Evolutionary conservation across 371 early-diverging fungal genomes (phyloP), one percentile per base, ranked within the genome.

Genomic region (Mortierella sp.): DNA sequence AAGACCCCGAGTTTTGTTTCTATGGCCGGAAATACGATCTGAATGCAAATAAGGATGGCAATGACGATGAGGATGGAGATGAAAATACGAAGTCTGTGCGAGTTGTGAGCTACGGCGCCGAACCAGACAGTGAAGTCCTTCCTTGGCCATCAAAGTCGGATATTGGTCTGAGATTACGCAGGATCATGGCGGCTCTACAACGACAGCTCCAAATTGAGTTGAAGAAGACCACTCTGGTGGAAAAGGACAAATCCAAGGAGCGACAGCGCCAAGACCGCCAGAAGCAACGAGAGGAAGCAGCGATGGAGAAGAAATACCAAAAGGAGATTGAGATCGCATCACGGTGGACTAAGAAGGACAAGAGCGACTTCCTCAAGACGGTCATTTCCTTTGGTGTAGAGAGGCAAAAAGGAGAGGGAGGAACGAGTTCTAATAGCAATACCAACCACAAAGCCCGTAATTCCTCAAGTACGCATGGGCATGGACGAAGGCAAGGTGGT

Each of bases 311-410:
- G 50, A 75, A 72, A 51, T 30, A 81, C 47, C 66, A 82, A 3
- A 79, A 74, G 30, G 68, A 70, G 57, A 66, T 67, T 51, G 83
- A 83, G 62, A 66, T 74, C 4, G 74, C 85, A 11, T 75, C 81
- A 47, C 84, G 89, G 23, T 87, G 91, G 84, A 84, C 85, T 19
- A 91, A 91, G 76, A 85, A 87, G 62, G 87, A 88, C 68, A 83
- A 85, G 77, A 86, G 72, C 29, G 88, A 87, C 67, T 94, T 93
- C 72, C 83, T 90, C 29, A 75, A 88, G 26, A 87, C 89, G 0
- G 64, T 93, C 50, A 75, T 87, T 57, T 89, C 91, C 3, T 92
- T 84, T 81, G 94, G 92, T 57, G 85, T 91, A 0, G 89, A 23
- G 12, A 19, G 7, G 56, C 26, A 57, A 15, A 60, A 60, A 11